These are phyloP conservation scores for Solanum tarapatanum DNA, from an alignment of 257 asterid species.

Conservation along the genomic window DNA sequence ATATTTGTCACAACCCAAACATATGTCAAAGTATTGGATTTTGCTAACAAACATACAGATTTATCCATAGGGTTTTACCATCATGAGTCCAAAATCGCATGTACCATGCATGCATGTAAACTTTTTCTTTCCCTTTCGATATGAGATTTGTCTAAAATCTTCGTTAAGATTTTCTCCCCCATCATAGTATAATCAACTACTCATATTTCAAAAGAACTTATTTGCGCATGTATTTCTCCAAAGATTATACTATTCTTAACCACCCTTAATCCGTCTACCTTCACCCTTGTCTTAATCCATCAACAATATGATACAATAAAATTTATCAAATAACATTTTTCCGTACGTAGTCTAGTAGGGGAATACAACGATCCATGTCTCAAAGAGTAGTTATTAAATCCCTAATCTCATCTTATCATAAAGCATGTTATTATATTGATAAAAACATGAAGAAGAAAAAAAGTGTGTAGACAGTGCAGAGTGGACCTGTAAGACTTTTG, in stretches of 20 bases:
- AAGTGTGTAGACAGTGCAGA: constrained; percentile 15
- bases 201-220: too few species aligned
- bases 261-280: not conserved
- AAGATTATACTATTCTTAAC: not conserved
- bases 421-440: not conserved
- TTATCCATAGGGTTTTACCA: not conserved
- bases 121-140: not conserved
- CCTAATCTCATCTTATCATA: not conserved
- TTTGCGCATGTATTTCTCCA: not conserved
- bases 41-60: not conserved
- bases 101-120: not conserved
- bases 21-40: not conserved
- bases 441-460: not conserved
- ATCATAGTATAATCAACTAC: not conserved
- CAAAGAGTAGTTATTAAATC: not conserved
- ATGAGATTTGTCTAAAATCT: too few species aligned
- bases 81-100: not conserved
- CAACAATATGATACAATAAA: not conserved
- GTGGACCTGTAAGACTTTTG: constrained; percentile 35
- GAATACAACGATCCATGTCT: not conserved
- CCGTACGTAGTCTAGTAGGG: not conserved
- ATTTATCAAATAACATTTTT: not conserved
- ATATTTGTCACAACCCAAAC: not conserved
- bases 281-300: not conserved
- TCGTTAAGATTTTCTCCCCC: not conserved